Conservation (phyloP, 2,329 filamentous ascomycete genomes). For the Cytospora chrysosperma region DNA sequence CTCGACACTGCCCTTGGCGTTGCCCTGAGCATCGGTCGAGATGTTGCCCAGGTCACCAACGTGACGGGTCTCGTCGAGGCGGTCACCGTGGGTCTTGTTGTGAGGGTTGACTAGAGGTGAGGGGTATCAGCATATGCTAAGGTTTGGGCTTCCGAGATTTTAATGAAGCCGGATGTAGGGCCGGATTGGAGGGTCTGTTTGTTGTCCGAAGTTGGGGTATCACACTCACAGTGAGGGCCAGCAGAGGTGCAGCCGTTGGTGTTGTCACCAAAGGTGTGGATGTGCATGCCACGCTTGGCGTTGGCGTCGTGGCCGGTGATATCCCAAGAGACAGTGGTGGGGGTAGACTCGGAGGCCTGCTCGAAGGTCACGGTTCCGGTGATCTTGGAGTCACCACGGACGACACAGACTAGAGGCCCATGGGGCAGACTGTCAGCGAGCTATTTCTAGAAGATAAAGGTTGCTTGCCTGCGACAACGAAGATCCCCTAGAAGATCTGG, state of each 20-base stretch:
- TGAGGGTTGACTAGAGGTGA: slow-evolving; percentile 79
- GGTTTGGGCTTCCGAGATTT: background rate
- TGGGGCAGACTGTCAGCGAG: slow-evolving; percentile 15
- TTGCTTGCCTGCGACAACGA: background rate
- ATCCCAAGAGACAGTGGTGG: slow-evolving; percentile 88
- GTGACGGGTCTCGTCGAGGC: slow-evolving; percentile 79
- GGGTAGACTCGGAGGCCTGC: slow-evolving; percentile 77
- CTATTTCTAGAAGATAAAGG: background rate
- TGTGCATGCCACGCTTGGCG: slow-evolving; percentile 96
- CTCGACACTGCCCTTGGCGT: slow-evolving; percentile 73
- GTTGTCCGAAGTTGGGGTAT: background rate
- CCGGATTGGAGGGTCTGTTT: background rate
- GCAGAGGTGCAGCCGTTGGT: slow-evolving; percentile 99
- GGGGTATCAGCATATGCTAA: slow-evolving; percentile 16
- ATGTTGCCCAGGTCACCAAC: slow-evolving; percentile 98
- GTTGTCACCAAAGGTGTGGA: slow-evolving; percentile 99
- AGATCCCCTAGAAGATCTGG: background rate
- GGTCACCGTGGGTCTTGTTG: slow-evolving; percentile 88
- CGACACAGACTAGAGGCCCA: slow-evolving; percentile 72
- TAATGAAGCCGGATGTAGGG: background rate
- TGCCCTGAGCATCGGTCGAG: slow-evolving; percentile 90
- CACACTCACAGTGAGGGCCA: slow-evolving; percentile 85
- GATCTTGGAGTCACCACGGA: slow-evolving; percentile 98
- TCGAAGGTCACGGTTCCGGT: slow-evolving; percentile 92
- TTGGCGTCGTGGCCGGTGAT: slow-evolving; percentile 91